Percentiles rank a stretch among this genome's conserved stretches.
Conservation (phyloP, 2,329 filamentous ascomycete genomes). For the Talaromyces sp. region DNA sequence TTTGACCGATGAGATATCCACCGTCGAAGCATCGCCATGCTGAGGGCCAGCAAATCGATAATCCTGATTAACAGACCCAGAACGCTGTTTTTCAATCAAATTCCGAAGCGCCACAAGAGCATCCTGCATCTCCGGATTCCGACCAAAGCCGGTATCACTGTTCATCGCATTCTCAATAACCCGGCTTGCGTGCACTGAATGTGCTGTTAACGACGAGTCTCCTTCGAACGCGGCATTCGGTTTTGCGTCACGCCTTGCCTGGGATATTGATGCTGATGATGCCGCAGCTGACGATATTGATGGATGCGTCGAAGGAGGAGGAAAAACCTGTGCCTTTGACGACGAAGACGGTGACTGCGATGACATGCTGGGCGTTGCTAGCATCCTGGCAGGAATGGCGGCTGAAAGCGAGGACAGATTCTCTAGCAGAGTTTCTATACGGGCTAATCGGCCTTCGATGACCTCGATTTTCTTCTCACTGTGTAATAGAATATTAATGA, state of each 20-base stretch:
- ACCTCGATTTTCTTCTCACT: slow-evolving; percentile 51
- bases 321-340: not conserved
- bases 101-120: slow-evolving; percentile 34
- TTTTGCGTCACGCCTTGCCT: slow-evolving; percentile 10
- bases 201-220: slow-evolving; percentile 44
- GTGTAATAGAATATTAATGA: not conserved
- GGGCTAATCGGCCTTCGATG: slow-evolving; percentile 45
- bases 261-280: not conserved
- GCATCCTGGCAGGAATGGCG: not conserved
- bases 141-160: slow-evolving; percentile 27
- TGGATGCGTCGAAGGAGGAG: not conserved
- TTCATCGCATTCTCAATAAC: slow-evolving; percentile 39
- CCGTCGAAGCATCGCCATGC: slow-evolving; percentile 18
- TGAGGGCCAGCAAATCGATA: slow-evolving; percentile 19
- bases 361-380: not conserved
- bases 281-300: slow-evolving; percentile 4
- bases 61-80: slow-evolving; percentile 20
- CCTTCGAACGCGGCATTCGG: slow-evolving; percentile 39
- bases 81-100: slow-evolving; percentile 33
- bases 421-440: slow-evolving; percentile 43
- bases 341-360: not conserved
- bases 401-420: slow-evolving; percentile 26
- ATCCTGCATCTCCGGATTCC: slow-evolving; percentile 33
- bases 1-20: slow-evolving; percentile 28
- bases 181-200: slow-evolving; percentile 43